Evolutionary conservation across 306 rosid species (phyloP).

Genomic region (Pterocarpus macrocarpus): DNA sequence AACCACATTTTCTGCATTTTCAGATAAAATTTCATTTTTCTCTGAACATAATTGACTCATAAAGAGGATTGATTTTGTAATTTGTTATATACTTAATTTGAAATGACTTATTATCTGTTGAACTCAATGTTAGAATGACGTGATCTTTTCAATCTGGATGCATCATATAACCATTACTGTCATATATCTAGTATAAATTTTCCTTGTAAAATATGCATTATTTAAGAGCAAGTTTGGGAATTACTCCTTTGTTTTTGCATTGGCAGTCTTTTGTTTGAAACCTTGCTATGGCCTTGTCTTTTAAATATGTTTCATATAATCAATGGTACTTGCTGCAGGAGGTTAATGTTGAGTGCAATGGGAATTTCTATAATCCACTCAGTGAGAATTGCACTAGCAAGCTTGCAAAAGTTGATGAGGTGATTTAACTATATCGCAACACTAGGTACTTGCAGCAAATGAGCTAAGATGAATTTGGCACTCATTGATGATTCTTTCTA

Average conservation of each 20-base stretch:
- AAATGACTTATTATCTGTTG: slow-evolving; percentile 9
- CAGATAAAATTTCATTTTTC: background rate
- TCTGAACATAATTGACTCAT: slow-evolving; percentile 7
- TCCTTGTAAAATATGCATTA: slow-evolving; percentile 24
- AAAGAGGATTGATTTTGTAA: slow-evolving; percentile 18
- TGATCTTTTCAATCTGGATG: slow-evolving; percentile 12
- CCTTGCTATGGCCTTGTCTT: slow-evolving; percentile 1
- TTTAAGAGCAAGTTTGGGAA: slow-evolving; percentile 27
- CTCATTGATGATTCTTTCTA: slow-evolving; percentile 37
- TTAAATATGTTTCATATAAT: slow-evolving; percentile 38
- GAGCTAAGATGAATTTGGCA: slow-evolving; percentile 30
- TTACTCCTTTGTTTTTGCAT: background rate
- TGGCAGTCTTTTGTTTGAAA: slow-evolving; percentile 30
- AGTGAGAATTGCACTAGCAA: slow-evolving; percentile 53
- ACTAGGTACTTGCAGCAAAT: slow-evolving; percentile 10
- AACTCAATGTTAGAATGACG: slow-evolving; percentile 22
- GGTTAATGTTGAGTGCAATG: slow-evolving; percentile 59
- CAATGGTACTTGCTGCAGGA: slow-evolving; percentile 61
- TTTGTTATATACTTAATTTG: background rate
- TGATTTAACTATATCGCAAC: slow-evolving; percentile 41
- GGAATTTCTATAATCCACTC: slow-evolving; percentile 62
- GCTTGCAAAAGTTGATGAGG: slow-evolving; percentile 74
- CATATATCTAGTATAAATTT: slow-evolving; percentile 9
- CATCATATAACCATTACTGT: background rate
- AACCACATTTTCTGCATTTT: slow-evolving; percentile 1